Conservation (phyloP, 148 eudicot species). For the Rhododendron mucronatum region DNA sequence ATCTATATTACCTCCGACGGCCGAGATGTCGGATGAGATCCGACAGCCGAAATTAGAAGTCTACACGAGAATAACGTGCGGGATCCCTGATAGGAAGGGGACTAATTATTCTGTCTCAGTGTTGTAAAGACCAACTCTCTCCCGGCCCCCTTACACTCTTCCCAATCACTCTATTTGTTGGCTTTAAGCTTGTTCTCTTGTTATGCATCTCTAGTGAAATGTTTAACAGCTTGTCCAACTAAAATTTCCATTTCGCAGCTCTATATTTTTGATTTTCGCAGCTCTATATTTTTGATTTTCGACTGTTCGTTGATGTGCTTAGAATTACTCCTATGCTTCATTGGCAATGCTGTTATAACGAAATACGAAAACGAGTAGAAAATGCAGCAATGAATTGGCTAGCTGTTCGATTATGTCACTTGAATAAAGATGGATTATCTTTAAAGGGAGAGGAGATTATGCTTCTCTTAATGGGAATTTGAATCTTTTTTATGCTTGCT, state of each 20-base stretch:
- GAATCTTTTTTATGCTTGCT: background rate
- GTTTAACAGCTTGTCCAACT: background rate
- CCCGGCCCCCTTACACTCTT: background rate
- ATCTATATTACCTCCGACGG: background rate
- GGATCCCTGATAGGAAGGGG: too few species aligned
- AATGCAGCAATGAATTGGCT: background rate
- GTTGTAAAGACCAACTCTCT: background rate
- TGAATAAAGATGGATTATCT: background rate
- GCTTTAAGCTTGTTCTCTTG: background rate
- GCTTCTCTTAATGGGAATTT: background rate
- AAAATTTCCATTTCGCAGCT: background rate
- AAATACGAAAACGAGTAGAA: background rate
- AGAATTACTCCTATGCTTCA: background rate
- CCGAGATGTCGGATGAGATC: too few species aligned
- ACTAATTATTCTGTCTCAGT: background rate
- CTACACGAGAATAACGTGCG: too few species aligned
- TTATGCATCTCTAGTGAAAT: background rate
- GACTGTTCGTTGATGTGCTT: background rate
- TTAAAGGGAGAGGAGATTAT: slow-evolving; percentile 8
- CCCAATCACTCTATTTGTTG: background rate
- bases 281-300: background rate
- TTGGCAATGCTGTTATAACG: background rate
- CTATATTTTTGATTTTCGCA: background rate
- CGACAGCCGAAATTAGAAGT: too few species aligned
- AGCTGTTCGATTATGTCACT: background rate